Conservation (phyloP, 1,139 yeast genomes). For the Saccharomycopsis hybrid region DNA sequence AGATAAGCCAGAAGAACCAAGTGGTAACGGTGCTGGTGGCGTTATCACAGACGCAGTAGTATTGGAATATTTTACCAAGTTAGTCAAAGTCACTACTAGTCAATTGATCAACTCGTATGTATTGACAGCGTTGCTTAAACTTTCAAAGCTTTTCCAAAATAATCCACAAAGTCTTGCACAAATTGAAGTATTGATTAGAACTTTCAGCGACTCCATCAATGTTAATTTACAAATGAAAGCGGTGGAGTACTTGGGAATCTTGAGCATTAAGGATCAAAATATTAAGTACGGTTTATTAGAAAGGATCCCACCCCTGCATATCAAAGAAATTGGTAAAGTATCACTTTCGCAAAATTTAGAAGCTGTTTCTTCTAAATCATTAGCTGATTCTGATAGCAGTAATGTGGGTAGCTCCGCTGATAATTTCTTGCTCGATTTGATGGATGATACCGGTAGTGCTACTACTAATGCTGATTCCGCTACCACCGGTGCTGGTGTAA, state of each 20-base stretch:
- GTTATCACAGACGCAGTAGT: conserved; percentile 31
- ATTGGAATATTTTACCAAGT: conserved; percentile 30
- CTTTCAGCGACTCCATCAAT: conserved; percentile 44
- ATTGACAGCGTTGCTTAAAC: conserved; percentile 70
- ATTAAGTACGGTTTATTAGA: conserved; percentile 72
- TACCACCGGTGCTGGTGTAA: conserved; percentile 10
- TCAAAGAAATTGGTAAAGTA: conserved; percentile 50
- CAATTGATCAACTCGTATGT: conserved; percentile 46
- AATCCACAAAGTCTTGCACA: conserved; percentile 40
- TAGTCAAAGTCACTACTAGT: conserved; percentile 27
- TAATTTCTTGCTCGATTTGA: conserved; percentile 68
- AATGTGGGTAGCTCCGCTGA: conserved; percentile 26
- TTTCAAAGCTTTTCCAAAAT: conserved; percentile 55
- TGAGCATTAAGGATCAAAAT: conserved; percentile 53
- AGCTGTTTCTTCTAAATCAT: no score
- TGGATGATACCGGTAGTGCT: conserved; percentile 49
- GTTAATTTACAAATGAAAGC: conserved; percentile 85
- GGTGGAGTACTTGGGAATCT: conserved; percentile 62
- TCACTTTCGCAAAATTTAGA: conserved; percentile 34
- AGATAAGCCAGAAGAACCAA: conserved; percentile 33
- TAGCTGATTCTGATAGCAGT: conserved; percentile 10
- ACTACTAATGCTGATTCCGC: conserved; percentile 20
- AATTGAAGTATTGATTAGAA: conserved; percentile 14
- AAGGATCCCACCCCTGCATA: conserved; percentile 82
- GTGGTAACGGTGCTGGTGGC: no score